Conservation (phyloP, 78 protist genomes). For the Acrasis kona region DNA sequence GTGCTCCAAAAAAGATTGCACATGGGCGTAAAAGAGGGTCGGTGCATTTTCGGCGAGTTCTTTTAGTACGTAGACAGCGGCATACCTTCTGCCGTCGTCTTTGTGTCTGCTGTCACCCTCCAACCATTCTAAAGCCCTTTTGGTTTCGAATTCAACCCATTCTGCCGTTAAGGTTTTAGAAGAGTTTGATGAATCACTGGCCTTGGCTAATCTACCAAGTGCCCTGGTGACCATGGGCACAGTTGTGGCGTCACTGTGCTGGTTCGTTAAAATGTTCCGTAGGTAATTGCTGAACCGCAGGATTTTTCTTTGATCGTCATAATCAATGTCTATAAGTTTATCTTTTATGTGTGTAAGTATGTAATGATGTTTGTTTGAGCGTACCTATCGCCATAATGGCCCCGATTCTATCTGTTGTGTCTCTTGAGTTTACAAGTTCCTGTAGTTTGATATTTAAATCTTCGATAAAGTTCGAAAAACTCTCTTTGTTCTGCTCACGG, state of each 20-base stretch:
- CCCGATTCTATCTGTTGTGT: background rate
- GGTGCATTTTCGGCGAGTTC: slow-evolving; percentile 30
- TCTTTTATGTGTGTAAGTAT: too few species aligned
- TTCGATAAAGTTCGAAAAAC: background rate
- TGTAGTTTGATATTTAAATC: background rate
- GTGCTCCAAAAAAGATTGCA: slow-evolving; percentile 5
- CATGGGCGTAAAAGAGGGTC: slow-evolving; percentile 39
- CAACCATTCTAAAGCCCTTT: slow-evolving; percentile 48
- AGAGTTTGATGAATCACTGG: slow-evolving; percentile 21
- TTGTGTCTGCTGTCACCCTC: slow-evolving; percentile 19
- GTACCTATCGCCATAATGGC: background rate
- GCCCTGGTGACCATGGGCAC: slow-evolving; percentile 17
- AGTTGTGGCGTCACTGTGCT: background rate
- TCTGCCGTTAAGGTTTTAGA: slow-evolving; percentile 26
- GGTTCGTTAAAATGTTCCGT: slow-evolving; percentile 13
- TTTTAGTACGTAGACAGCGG: slow-evolving; percentile 14
- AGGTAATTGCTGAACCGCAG: slow-evolving; percentile 35
- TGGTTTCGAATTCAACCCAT: slow-evolving; percentile 45
- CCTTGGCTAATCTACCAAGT: slow-evolving; percentile 24
- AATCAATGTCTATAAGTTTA: slow-evolving; percentile 37
- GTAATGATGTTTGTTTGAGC: too few species aligned
- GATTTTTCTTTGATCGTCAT: slow-evolving; percentile 27
- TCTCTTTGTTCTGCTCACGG: background rate
- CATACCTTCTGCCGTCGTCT: slow-evolving; percentile 21
- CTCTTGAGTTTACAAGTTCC: slow-evolving; percentile 7